Evolutionary conservation across 495 filamentous ascomycete species (phyloP).

Genomic region (Hypoxylon rickii): DNA sequence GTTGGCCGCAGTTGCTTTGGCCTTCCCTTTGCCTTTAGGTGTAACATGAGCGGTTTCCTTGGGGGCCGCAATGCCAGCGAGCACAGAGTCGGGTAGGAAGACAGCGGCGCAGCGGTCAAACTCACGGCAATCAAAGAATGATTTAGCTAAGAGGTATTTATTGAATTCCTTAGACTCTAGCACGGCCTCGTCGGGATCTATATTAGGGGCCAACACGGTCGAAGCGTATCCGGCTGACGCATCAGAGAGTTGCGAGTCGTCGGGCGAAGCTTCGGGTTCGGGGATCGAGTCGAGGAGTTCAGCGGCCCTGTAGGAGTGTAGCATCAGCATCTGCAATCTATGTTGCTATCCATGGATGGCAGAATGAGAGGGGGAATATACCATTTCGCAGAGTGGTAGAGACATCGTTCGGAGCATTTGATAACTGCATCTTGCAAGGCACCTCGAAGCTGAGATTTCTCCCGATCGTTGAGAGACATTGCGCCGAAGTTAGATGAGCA

Average conservation of each 20-base stretch:
- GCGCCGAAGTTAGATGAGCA: slow-evolving; percentile 7
- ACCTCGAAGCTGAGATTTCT: slow-evolving; percentile 56
- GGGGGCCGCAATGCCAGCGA: slow-evolving; percentile 62
- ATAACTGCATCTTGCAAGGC: slow-evolving; percentile 81
- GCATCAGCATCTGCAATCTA: slow-evolving; percentile 9
- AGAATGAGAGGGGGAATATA: slow-evolving; percentile 43
- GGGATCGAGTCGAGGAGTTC: slow-evolving; percentile 88
- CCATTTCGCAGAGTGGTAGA: slow-evolving; percentile 98
- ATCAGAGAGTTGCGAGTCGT: slow-evolving; percentile 45
- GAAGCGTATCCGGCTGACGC: slow-evolving; percentile 38
- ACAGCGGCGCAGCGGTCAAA: slow-evolving; percentile 92
- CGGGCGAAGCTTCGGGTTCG: slow-evolving; percentile 41
- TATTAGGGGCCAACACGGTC: slow-evolving; percentile 54
- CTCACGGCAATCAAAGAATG: slow-evolving; percentile 94
- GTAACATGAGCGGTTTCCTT: slow-evolving; percentile 49
- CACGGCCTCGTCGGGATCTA: slow-evolving; percentile 67
- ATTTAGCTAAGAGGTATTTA: slow-evolving; percentile 88
- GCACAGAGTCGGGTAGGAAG: slow-evolving; percentile 76
- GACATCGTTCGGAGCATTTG: slow-evolving; percentile 90
- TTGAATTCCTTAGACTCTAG: slow-evolving; percentile 81
- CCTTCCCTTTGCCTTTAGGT: slow-evolving; percentile 50
- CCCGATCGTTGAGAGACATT: slow-evolving; percentile 51
- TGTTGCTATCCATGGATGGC: not conserved
- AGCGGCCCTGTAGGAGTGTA: slow-evolving; percentile 70
- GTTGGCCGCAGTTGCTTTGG: slow-evolving; percentile 50